phyloP scores from a whole-genome alignment of 371 early-diverging fungal genomes.

The Mucor plumbeus region DNA sequence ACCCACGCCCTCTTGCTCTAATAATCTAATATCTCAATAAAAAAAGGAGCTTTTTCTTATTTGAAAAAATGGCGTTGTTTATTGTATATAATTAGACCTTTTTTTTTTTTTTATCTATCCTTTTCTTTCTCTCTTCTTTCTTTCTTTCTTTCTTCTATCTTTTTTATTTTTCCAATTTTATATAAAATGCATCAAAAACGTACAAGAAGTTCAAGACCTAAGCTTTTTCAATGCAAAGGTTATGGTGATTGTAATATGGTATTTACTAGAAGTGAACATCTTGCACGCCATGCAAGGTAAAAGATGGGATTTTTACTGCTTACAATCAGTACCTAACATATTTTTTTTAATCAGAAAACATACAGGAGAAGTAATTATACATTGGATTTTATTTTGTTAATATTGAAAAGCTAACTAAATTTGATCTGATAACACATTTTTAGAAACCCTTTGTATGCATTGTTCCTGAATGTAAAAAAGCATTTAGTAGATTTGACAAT shows the following conservation, averaged over 20 bases:
- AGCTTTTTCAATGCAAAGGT: slow-evolving; percentile 63
- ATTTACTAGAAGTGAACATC: slow-evolving; percentile 65
- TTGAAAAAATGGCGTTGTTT: slow-evolving; percentile 7
- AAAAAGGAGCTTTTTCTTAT: slow-evolving; percentile 14
- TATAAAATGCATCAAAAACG: slow-evolving; percentile 22
- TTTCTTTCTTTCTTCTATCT: slow-evolving; percentile 5
- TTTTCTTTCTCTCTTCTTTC: slow-evolving; percentile 13
- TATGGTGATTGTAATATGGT: slow-evolving; percentile 67
- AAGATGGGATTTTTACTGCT: neutral
- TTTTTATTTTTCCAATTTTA: neutral
- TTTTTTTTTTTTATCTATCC: too few species aligned
- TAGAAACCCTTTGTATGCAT: slow-evolving; percentile 64
- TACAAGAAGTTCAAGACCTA: slow-evolving; percentile 34
- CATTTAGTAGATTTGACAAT: slow-evolving; percentile 66
- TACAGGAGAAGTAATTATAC: slow-evolving; percentile 57
- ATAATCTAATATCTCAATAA: slow-evolving; percentile 8
- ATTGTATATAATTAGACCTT: neutral
- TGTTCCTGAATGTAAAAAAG: slow-evolving; percentile 55
- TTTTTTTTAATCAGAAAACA: slow-evolving; percentile 49
- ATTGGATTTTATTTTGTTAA: neutral
- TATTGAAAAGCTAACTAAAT: neutral
- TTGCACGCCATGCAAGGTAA: slow-evolving; percentile 65
- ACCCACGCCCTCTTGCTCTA: slow-evolving; percentile 6
- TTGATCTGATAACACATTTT: neutral
- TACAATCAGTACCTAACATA: neutral